Evolutionary conservation across 257 asterid species (phyloP).

Genomic region (Penstemon eatonii): DNA sequence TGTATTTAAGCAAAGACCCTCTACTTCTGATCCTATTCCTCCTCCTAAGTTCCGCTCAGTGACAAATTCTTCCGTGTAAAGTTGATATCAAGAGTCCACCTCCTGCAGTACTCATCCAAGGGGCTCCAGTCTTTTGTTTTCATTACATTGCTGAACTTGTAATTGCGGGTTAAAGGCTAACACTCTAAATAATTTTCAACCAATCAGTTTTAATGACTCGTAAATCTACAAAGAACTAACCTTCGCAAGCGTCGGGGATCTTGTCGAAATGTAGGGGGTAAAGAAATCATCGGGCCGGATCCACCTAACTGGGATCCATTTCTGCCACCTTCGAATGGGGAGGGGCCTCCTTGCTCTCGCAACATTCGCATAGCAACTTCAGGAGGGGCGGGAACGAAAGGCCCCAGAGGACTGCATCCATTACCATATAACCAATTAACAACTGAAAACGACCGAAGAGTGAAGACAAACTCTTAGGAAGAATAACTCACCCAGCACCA

Average conservation of each 20-base stretch:
- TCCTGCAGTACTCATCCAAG: constrained; percentile 12
- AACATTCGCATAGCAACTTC: constrained; percentile 98
- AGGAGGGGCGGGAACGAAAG: constrained; percentile 98
- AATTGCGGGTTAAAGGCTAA: background rate
- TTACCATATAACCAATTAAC: constrained; percentile 27
- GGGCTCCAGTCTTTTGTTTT: background rate
- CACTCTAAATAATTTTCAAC: background rate
- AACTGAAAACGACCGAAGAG: background rate
- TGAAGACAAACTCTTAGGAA: background rate
- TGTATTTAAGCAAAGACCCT: background rate
- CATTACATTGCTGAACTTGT: constrained; percentile 7
- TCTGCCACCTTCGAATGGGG: constrained; percentile 86
- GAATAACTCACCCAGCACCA: constrained; percentile 86
- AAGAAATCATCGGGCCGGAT: constrained; percentile 70
- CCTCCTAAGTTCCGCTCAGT: background rate
- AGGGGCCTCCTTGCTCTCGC: constrained; percentile 91
- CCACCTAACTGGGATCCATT: constrained; percentile 67
- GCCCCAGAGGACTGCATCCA: constrained; percentile 86
- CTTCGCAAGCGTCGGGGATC: constrained; percentile 98
- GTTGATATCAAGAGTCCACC: background rate
- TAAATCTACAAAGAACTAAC: constrained; percentile 38
- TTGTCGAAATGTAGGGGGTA: constrained; percentile 77
- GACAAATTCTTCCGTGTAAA: background rate
- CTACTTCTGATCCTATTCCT: background rate
- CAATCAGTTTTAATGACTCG: background rate